Evolutionary conservation across 257 asterid genomes (phyloP).

Genomic region (Jacaranda mimosifolia): DNA sequence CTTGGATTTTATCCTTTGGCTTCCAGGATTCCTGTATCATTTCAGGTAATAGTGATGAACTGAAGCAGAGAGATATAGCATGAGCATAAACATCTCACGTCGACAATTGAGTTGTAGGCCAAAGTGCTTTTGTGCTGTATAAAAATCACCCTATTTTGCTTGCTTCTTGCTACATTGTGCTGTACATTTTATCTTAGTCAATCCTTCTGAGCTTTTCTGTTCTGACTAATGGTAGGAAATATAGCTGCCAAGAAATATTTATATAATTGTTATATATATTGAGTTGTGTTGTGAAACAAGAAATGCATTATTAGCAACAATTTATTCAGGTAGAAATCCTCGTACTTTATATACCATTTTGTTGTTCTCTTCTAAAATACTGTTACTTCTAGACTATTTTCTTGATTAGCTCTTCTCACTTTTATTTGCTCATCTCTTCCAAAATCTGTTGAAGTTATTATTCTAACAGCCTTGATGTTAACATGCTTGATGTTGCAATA

Average conservation of each 20-base stretch:
- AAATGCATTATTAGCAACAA: too few species aligned
- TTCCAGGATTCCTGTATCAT: slow-evolving; percentile 55
- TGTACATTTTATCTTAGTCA: slow-evolving; percentile 24
- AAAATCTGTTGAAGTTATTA: too few species aligned
- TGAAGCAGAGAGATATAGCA: slow-evolving; percentile 48
- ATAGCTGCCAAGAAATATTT: neutral
- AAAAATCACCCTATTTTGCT: slow-evolving; percentile 42
- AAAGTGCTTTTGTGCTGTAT: slow-evolving; percentile 56
- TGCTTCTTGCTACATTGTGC: slow-evolving; percentile 36
- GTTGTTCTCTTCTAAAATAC: too few species aligned
- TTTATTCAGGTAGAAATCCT: too few species aligned
- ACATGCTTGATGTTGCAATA: too few species aligned
- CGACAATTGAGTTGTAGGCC: slow-evolving; percentile 39
- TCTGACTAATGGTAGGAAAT: neutral
- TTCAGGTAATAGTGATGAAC: slow-evolving; percentile 58
- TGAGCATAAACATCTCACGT: slow-evolving; percentile 37
- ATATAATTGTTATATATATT: too few species aligned
- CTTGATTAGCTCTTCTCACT: too few species aligned
- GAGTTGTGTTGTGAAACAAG: too few species aligned
- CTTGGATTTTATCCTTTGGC: slow-evolving; percentile 51
- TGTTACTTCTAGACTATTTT: too few species aligned
- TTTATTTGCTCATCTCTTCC: too few species aligned
- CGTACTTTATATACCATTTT: too few species aligned
- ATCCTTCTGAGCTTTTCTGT: neutral
- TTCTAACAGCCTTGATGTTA: too few species aligned